phyloP scores from a whole-genome alignment of 371 early-diverging fungal genomes.

The Mortierella sp. region DNA sequence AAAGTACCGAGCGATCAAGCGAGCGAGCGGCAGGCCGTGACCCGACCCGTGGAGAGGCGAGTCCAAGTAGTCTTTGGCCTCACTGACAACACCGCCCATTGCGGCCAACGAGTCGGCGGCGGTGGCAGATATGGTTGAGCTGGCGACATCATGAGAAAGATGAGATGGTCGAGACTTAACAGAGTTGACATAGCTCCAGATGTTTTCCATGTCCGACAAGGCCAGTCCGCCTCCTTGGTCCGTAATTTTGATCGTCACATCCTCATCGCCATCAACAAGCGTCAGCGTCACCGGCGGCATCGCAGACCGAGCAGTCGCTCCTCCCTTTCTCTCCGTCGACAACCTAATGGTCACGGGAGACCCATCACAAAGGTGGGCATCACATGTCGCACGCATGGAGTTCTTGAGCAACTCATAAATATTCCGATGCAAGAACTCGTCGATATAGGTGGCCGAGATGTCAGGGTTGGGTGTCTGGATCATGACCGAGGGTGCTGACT shows the following conservation, averaged over 20 bases:
- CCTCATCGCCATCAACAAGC: constrained; percentile 71
- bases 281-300: constrained; percentile 63
- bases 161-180: constrained; percentile 27
- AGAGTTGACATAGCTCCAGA: constrained; percentile 62
- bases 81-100: constrained; percentile 57
- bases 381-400: constrained; percentile 69
- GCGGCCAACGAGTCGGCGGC: constrained; percentile 58
- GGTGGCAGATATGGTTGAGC: constrained; percentile 13
- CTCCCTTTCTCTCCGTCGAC: not conserved
- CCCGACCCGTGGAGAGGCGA: constrained; percentile 65
- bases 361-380: constrained; percentile 50
- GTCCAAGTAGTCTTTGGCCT: constrained; percentile 58
- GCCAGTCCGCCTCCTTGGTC: constrained; percentile 75
- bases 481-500: constrained; percentile 62
- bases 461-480: constrained; percentile 65
- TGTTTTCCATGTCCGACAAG: constrained; percentile 61
- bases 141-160: constrained; percentile 17
- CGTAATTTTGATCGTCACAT: constrained; percentile 71
- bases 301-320: constrained; percentile 17
- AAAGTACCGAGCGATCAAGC: constrained; percentile 67
- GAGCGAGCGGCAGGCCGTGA: constrained; percentile 62
- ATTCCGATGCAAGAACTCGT: constrained; percentile 74
- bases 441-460: constrained; percentile 71
- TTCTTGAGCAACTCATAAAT: constrained; percentile 76
- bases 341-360: constrained; percentile 24